Evolutionary conservation across 2,329 filamentous ascomycete species (phyloP).

Genomic region (Hypoxylon sp.): DNA sequence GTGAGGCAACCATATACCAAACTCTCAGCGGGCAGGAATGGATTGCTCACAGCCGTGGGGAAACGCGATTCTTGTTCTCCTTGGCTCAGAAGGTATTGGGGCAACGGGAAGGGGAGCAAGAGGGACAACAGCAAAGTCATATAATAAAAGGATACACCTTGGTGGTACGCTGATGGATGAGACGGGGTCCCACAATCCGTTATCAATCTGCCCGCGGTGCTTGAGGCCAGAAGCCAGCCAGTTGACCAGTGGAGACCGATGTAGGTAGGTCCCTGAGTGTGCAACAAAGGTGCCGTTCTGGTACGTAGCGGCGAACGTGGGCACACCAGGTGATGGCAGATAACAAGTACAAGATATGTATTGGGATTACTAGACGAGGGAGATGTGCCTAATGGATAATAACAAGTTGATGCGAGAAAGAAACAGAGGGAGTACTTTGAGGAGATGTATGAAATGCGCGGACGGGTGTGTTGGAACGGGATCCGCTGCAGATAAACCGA

Average conservation of each 20-base stretch:
- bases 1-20: conserved; percentile 38
- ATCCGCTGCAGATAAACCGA: conserved; percentile 53
- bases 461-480: conserved; percentile 41
- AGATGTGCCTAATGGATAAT: conserved; percentile 37
- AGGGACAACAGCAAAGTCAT: conserved; percentile 28
- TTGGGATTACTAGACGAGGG: conserved; percentile 24
- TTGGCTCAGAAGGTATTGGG: conserved; percentile 18
- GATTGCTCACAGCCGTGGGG: conserved; percentile 30
- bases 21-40: conserved; percentile 14
- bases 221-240: conserved; percentile 32
- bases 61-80: conserved; percentile 18
- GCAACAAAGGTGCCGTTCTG: conserved; percentile 24
- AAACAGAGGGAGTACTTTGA: conserved; percentile 33
- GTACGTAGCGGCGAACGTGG: conserved; percentile 19
- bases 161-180: conserved; percentile 37
- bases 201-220: conserved; percentile 41
- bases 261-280: conserved; percentile 34
- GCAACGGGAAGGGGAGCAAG: conserved; percentile 28
- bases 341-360: conserved; percentile 44
- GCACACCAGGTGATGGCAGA: conserved; percentile 28
- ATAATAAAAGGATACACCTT: conserved; percentile 34
- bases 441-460: conserved; percentile 36
- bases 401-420: conserved; percentile 32
- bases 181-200: conserved; percentile 42
- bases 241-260: conserved; percentile 29